A percentile compares a stretch with the other conserved stretches of the same genome.
Evolutionary conservation across 441 rosid genomes (phyloP).

Genomic region (Viola pubescens): DNA sequence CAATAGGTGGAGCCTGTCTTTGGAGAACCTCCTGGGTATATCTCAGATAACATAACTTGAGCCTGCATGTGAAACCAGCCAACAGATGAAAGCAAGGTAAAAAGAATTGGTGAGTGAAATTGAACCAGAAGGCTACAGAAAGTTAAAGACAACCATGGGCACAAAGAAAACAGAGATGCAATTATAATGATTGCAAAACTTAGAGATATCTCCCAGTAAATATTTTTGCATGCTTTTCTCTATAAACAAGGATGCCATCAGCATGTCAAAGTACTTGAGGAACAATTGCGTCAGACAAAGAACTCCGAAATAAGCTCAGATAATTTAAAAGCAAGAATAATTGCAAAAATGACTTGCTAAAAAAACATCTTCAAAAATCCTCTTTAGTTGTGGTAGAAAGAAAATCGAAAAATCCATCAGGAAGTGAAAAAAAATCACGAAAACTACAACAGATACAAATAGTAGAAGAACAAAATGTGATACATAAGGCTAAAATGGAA

Average conservation of each 20-base stretch:
- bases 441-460: neutral
- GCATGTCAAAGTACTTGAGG: neutral
- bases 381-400: neutral
- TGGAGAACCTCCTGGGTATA: conserved; percentile 99
- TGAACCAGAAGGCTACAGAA: neutral
- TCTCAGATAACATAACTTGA: conserved; percentile 85
- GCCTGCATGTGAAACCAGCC: conserved; percentile 42
- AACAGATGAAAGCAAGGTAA: conserved; percentile 1
- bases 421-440: too few relatives aligned
- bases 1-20: conserved; percentile 75
- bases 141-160: too few relatives aligned
- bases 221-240: too few relatives aligned
- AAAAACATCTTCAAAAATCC: too few relatives aligned
- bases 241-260: neutral
- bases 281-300: neutral
- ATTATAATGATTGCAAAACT: neutral
- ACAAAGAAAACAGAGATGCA: neutral
- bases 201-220: too few relatives aligned
- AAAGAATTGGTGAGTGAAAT: neutral
- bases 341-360: neutral
- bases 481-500: conserved; percentile 6
- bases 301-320: neutral
- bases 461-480: neutral
- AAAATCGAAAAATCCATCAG: too few relatives aligned
- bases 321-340: neutral